Base-by-base conservation (phyloP, 441 rosid species). In the Arabidopsis lyrata region DNA sequence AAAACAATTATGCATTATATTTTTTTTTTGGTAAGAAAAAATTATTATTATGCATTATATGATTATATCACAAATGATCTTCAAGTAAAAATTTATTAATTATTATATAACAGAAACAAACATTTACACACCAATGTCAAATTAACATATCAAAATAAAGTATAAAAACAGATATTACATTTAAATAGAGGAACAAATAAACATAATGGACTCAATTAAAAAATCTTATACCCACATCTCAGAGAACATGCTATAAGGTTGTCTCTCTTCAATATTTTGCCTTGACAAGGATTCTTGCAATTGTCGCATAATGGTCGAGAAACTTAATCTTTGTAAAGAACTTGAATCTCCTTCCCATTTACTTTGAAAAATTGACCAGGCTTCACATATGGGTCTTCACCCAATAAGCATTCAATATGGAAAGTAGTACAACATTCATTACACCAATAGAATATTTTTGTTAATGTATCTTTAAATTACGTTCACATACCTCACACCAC, bases 401-500 rank as follows among this genome's bases (percentile, higher is more conserved):
- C 47, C 1, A 63, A 2, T 39, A 74, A 62, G 8, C 76, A 69
- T 1, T 0, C 8, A 1, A 41, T 2, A 54, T 78, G 78, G 5
- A 73, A 1, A 11, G 18, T 36, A 12, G 10, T 53, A 12, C 53
- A 64, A 13, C 67, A 70, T 1, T 14, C 53, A 0, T 20, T 6
- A 11, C 77, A 58, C 12, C 44, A 22, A 5, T 77, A 66, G 4
- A 38, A 60, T 31, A 24, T 15, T 2, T 12, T 41, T 9, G 16
- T 48, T 1, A 3, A 0, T 22, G 58, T 18, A 31, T 41, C 18
- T 9, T 22, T 13, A 67, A 53, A 3, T 31, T 1, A 3, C 11
- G 1, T 34, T 77, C 73, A 5, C 73, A 72, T 0, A 66, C 20
- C 5, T 67, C 70, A 6, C 77, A 72, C 48, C 77, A 71, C 35